A percentile compares a stretch with the other conserved stretches of the same genome.
Conservation (phyloP, 2,329 filamentous ascomycete species). For the Esteya vermicola region DNA sequence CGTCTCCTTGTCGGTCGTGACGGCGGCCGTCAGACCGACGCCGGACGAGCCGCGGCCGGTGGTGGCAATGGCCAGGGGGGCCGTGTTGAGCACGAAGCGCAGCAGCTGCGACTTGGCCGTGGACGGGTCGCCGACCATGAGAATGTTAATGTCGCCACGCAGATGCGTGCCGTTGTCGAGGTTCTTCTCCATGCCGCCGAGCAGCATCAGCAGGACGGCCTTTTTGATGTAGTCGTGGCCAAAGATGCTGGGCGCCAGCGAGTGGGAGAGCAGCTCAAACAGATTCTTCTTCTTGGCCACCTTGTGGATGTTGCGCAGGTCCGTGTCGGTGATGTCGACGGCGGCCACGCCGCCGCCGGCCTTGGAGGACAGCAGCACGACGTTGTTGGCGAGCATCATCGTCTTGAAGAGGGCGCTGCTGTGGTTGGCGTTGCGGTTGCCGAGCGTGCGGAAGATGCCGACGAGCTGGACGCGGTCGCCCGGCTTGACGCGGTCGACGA, state of each 20-base stretch:
- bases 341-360: slow-evolving; percentile 88
- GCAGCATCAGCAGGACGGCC: slow-evolving; percentile 85
- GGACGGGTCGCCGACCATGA: slow-evolving; percentile 98
- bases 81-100: slow-evolving; percentile 93
- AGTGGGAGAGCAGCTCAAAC: slow-evolving; percentile 86
- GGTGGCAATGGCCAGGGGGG: slow-evolving; percentile 88
- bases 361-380: slow-evolving; percentile 89
- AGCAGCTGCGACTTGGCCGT: slow-evolving; percentile 97
- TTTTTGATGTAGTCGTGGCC: slow-evolving; percentile 98
- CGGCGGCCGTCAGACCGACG: slow-evolving; percentile 91
- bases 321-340: slow-evolving; percentile 83
- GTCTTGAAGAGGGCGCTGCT: slow-evolving; percentile 94
- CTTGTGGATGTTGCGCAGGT: slow-evolving; percentile 98
- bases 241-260: slow-evolving; percentile 88
- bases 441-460: slow-evolving; percentile 87
- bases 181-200: slow-evolving; percentile 97
- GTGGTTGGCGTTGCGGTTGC: slow-evolving; percentile 82
- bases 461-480: slow-evolving; percentile 93
- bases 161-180: slow-evolving; percentile 95
- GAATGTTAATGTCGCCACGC: slow-evolving; percentile 95
- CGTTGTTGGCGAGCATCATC: slow-evolving; percentile 82
- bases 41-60: slow-evolving; percentile 94
- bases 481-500: slow-evolving; percentile 89
- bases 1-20: slow-evolving; percentile 94
- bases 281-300: slow-evolving; percentile 87